These are phyloP conservation scores for Ceratocystis huliohia DNA, from an alignment of 2,329 filamentous ascomycete species.

Conservation along the genomic window DNA sequence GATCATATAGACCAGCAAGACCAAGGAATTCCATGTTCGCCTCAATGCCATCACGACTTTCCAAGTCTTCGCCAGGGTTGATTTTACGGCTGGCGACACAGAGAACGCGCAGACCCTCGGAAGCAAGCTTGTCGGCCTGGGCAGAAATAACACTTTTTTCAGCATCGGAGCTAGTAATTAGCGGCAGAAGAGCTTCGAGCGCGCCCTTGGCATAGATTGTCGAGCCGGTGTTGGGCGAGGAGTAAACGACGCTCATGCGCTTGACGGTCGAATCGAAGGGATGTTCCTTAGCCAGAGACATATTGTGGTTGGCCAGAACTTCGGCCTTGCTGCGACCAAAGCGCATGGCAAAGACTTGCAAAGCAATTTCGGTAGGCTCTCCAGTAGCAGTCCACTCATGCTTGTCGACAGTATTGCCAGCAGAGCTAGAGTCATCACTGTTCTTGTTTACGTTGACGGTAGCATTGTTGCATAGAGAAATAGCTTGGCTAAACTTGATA, in stretches of 20 bases:
- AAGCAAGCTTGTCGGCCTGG: slow-evolving; percentile 44
- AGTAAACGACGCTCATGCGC: slow-evolving; percentile 60
- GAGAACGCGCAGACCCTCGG: slow-evolving; percentile 54
- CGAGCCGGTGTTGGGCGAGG: slow-evolving; percentile 28
- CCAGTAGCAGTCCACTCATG: slow-evolving; percentile 47
- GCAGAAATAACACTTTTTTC: slow-evolving; percentile 36
- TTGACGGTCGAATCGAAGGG: slow-evolving; percentile 64
- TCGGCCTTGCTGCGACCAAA: slow-evolving; percentile 42
- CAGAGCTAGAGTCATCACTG: slow-evolving; percentile 14
- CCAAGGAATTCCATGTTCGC: slow-evolving; percentile 50
- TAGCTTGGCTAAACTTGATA: slow-evolving; percentile 39
- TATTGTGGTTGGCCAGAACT: slow-evolving; percentile 29
- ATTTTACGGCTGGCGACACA: slow-evolving; percentile 47
- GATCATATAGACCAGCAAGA: slow-evolving; percentile 59
- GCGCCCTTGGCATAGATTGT: slow-evolving; percentile 47
- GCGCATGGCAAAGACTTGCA: slow-evolving; percentile 60
- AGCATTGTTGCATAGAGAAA: slow-evolving; percentile 51
- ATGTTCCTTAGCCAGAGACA: slow-evolving; percentile 48
- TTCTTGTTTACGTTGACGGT: slow-evolving; percentile 34
- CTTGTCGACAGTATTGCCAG: slow-evolving; percentile 18
- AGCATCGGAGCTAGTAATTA: slow-evolving; percentile 37
- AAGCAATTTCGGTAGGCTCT: slow-evolving; percentile 60
- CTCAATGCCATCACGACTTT: slow-evolving; percentile 44
- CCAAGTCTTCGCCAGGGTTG: slow-evolving; percentile 28
- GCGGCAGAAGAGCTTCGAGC: slow-evolving; percentile 43